Evolutionary conservation across 2,329 filamentous ascomycete genomes (phyloP).

Genomic region (Davidsoniella virescens): DNA sequence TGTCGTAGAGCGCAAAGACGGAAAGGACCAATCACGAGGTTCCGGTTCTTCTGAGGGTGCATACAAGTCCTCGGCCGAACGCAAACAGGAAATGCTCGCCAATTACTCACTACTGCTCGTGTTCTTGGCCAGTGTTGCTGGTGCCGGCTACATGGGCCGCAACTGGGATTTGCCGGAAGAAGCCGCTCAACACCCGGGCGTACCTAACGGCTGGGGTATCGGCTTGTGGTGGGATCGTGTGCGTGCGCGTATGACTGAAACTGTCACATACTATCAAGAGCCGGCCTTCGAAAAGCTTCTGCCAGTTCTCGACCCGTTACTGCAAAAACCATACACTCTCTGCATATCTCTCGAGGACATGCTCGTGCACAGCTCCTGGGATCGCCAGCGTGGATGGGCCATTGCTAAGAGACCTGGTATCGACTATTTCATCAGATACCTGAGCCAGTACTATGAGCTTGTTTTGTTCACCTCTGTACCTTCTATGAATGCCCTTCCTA

Average conservation of each 20-base stretch:
- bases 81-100: constrained; percentile 58
- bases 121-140: constrained; percentile 37
- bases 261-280: constrained; percentile 86
- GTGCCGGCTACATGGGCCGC: constrained; percentile 62
- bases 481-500: constrained; percentile 66
- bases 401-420: constrained; percentile 87
- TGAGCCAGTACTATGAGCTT: constrained; percentile 95
- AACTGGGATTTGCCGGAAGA: constrained; percentile 80
- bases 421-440: constrained; percentile 93
- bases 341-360: constrained; percentile 88
- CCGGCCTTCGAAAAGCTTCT: constrained; percentile 88
- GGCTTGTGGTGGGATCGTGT: constrained; percentile 67
- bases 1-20: constrained; percentile 23
- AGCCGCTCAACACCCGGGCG: constrained; percentile 48
- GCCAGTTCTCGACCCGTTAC: constrained; percentile 61
- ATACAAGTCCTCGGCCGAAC: constrained; percentile 83
- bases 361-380: constrained; percentile 89
- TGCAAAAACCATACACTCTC: constrained; percentile 78
- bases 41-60: constrained; percentile 55
- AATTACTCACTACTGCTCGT: constrained; percentile 56
- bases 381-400: constrained; percentile 84
- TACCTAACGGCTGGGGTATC: constrained; percentile 65
- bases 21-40: constrained; percentile 24
- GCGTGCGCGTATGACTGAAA: constrained; percentile 55
- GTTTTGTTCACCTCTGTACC: constrained; percentile 89